phyloP scores from a whole-genome alignment of 441 rosid species.

The Macaranga tanarius region DNA sequence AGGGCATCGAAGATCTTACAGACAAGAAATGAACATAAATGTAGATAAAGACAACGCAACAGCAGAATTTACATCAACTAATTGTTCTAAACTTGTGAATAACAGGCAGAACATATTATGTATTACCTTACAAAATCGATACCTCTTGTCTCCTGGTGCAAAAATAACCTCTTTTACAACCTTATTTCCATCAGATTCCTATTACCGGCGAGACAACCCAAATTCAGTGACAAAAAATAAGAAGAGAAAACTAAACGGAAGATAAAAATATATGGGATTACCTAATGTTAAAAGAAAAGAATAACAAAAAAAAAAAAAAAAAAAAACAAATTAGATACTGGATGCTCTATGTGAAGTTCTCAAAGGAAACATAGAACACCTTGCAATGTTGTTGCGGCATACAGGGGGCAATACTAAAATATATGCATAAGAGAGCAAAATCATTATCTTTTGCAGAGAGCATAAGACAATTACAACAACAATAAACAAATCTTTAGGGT shows the following conservation, averaged over 20 bases:
- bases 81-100: neutral
- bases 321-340: neutral
- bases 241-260: neutral
- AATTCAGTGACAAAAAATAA: conserved; percentile 3
- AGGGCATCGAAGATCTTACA: neutral
- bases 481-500: neutral
- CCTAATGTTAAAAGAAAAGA: too few relatives aligned
- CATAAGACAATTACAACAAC: neutral
- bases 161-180: conserved; percentile 67
- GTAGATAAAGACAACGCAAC: neutral
- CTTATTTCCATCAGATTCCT: conserved; percentile 73
- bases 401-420: neutral
- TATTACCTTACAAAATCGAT: conserved; percentile 79
- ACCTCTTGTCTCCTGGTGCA: conserved; percentile 68
- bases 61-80: neutral
- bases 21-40: neutral
- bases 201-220: conserved; percentile 12
- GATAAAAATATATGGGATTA: neutral
- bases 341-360: neutral
- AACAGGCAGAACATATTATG: neutral
- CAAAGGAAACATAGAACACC: neutral
- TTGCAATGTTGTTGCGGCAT: neutral
- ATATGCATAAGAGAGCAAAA: neutral
- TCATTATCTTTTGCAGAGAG: too few relatives aligned
- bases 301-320: neutral